Conservation (phyloP, 2,329 filamentous ascomycete genomes). For the Alternaria tenuissima region DNA sequence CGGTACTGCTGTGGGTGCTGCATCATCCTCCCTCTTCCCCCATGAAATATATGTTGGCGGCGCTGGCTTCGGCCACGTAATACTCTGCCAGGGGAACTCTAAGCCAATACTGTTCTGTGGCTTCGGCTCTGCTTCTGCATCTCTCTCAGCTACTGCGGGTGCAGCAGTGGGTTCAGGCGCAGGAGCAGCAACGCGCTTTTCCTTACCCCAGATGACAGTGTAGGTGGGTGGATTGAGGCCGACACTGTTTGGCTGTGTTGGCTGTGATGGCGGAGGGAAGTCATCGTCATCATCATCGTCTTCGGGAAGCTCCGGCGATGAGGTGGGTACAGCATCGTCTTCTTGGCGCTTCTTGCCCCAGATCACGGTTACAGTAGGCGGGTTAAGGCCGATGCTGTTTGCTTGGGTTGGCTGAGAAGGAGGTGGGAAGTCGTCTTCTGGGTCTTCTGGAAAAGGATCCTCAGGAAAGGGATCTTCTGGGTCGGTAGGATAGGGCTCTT, state of each 20-base stretch:
- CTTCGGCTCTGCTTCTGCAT: slow-evolving; percentile 9
- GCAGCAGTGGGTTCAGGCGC: background rate
- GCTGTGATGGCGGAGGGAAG: background rate
- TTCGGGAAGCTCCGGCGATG: slow-evolving; percentile 5
- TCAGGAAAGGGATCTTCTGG: slow-evolving; percentile 22
- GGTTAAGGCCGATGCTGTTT: slow-evolving; percentile 20
- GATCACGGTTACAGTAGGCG: slow-evolving; percentile 18
- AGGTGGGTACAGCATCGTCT: slow-evolving; percentile 9
- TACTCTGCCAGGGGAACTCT: slow-evolving; percentile 2
- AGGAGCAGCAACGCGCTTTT: background rate
- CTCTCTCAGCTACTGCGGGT: background rate
- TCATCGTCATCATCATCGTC: slow-evolving; percentile 5
- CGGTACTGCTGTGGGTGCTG: slow-evolving; percentile 1
- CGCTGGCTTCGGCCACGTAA: slow-evolving; percentile 12
- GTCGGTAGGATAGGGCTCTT: slow-evolving; percentile 16
- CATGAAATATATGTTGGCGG: slow-evolving; percentile 20
- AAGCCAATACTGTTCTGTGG: slow-evolving; percentile 12
- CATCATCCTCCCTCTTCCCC: slow-evolving; percentile 21
- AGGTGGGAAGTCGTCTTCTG: slow-evolving; percentile 12
- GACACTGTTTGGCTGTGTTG: slow-evolving; percentile 17
- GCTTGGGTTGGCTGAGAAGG: slow-evolving; percentile 16
- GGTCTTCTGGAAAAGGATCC: slow-evolving; percentile 15
- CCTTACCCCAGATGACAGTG: slow-evolving; percentile 24
- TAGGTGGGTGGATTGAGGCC: slow-evolving; percentile 18
- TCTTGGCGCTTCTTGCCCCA: slow-evolving; percentile 27